phyloP scores from a whole-genome alignment of 495 filamentous ascomycete species.

The Aspergillus sparsus region DNA sequence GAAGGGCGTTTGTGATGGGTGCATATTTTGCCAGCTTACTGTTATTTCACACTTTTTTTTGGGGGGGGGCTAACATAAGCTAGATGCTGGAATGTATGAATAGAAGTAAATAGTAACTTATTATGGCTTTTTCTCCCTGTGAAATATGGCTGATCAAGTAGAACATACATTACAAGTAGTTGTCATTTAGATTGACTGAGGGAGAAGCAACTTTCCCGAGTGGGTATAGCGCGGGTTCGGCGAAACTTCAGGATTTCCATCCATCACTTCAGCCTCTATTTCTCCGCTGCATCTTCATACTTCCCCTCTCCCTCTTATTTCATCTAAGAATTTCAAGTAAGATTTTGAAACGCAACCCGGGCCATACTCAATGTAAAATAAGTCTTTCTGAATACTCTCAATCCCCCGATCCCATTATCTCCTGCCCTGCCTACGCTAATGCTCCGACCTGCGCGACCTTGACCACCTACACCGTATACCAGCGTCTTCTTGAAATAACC shows the following conservation, averaged over 20 bases:
- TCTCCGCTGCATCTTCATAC: neutral
- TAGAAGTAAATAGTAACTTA: constrained; percentile 4
- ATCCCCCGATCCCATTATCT: neutral
- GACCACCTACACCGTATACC: constrained; percentile 4
- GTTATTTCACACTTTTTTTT: neutral
- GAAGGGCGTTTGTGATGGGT: constrained; percentile 12
- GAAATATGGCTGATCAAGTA: neutral
- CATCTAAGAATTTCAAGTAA: neutral
- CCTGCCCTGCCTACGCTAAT: neutral
- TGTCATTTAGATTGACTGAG: neutral
- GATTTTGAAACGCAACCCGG: neutral
- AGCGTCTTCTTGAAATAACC: constrained; percentile 4
- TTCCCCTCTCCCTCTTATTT: neutral
- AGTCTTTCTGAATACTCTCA: neutral
- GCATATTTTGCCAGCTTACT: constrained; percentile 5
- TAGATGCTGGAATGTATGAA: constrained; percentile 4
- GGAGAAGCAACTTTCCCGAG: constrained; percentile 10
- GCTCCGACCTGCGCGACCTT: neutral
- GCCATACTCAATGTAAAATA: neutral
- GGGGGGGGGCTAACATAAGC: neutral
- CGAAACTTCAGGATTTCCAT: constrained; percentile 12
- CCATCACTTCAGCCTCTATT: constrained; percentile 1
- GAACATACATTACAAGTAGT: neutral
- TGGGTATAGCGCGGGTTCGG: constrained; percentile 13
- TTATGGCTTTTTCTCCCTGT: neutral